Evolutionary conservation across 441 rosid genomes (phyloP).

Genomic region (Isatis lusitanica): DNA sequence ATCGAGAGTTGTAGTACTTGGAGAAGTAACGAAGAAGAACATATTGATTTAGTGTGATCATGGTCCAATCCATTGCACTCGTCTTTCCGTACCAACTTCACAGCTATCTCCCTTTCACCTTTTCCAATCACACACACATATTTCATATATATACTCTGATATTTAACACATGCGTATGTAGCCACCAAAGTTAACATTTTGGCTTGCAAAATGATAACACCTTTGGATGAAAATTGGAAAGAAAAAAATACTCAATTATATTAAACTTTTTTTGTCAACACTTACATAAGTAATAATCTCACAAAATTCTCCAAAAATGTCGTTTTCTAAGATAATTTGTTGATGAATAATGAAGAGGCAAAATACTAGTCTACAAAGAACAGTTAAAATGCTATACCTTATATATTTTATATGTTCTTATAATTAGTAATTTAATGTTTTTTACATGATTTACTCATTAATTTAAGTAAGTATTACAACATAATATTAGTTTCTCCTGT

Average conservation of each 20-base stretch:
- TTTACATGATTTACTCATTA: background rate
- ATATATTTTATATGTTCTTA: background rate
- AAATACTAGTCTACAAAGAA: background rate
- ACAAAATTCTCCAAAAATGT: background rate
- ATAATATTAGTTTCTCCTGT: background rate
- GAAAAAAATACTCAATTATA: background rate
- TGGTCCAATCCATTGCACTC: conserved; percentile 25
- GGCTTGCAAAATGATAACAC: conserved; percentile 18
- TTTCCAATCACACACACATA: background rate
- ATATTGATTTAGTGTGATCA: conserved; percentile 17
- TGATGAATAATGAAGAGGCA: background rate
- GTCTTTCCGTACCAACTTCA: conserved; percentile 28
- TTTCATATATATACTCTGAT: background rate
- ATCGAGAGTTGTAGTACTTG: conserved; percentile 7
- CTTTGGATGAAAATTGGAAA: background rate
- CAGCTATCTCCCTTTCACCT: conserved; percentile 12
- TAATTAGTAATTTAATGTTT: background rate
- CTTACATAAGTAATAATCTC: background rate
- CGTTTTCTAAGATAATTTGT: background rate
- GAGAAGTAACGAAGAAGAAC: background rate
- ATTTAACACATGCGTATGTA: background rate
- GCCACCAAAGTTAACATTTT: conserved; percentile 3
- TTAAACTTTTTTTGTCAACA: background rate
- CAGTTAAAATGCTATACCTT: background rate
- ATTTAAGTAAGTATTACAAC: background rate